phyloP scores from a whole-genome alignment of 2,329 filamentous ascomycete genomes.

The Rosellinia necatrix region DNA sequence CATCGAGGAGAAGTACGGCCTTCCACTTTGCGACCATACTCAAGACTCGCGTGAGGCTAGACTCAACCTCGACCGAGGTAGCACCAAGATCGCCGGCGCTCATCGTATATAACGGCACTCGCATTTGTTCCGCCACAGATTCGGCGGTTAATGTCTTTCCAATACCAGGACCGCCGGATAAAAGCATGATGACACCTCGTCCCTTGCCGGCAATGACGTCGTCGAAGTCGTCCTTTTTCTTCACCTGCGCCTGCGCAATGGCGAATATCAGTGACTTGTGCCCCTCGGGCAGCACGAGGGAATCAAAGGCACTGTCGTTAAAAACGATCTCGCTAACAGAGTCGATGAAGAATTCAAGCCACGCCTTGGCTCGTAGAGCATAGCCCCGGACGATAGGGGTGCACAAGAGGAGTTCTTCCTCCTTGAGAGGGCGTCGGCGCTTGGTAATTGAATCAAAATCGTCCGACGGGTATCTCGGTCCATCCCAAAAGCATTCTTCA shows the following conservation, averaged over 20 bases:
- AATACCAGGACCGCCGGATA: slow-evolving; percentile 45
- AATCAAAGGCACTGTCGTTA: slow-evolving; percentile 44
- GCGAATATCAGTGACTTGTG: slow-evolving; percentile 43
- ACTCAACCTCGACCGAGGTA: slow-evolving; percentile 42
- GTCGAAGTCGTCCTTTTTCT: slow-evolving; percentile 37
- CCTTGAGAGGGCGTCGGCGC: slow-evolving; percentile 36
- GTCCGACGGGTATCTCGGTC: slow-evolving; percentile 23
- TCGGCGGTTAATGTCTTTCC: slow-evolving; percentile 48
- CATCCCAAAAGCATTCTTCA: slow-evolving; percentile 5
- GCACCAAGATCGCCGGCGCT: slow-evolving; percentile 47
- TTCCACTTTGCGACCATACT: slow-evolving; percentile 47
- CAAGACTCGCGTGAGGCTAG: slow-evolving; percentile 40
- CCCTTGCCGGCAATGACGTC: slow-evolving; percentile 45
- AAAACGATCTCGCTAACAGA: slow-evolving; percentile 39
- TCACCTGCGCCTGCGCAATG: slow-evolving; percentile 43
- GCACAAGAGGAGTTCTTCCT: slow-evolving; percentile 44
- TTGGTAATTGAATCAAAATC: too few species aligned
- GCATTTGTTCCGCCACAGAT: slow-evolving; percentile 45
- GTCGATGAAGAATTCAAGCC: slow-evolving; percentile 38
- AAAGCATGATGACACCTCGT: slow-evolving; percentile 43
- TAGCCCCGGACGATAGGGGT: slow-evolving; percentile 45
- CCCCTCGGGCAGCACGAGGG: slow-evolving; percentile 12
- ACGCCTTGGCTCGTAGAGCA: slow-evolving; percentile 44
- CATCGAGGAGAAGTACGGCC: slow-evolving; percentile 49
- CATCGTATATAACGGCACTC: slow-evolving; percentile 46